Conservation (phyloP, 176 grass and related monocot genomes). For the Cenchrus fungigraminus region DNA sequence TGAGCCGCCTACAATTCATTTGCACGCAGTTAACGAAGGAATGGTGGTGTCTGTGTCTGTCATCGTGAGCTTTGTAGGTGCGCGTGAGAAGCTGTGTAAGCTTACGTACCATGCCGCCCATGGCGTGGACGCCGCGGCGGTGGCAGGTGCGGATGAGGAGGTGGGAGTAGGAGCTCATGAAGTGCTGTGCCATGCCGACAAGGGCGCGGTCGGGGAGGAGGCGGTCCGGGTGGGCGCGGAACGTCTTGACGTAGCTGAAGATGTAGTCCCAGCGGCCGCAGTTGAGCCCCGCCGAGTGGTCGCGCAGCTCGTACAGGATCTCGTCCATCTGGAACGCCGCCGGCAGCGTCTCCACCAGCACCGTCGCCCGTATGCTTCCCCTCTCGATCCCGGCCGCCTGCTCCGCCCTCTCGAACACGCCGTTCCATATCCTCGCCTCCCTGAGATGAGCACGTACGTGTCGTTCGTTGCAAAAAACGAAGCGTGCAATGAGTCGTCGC, state of each 20-base stretch:
- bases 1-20: slow-evolving; percentile 68
- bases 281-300: slow-evolving; percentile 91
- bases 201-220: slow-evolving; percentile 91
- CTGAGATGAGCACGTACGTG: slow-evolving; percentile 17
- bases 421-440: slow-evolving; percentile 92
- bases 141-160: slow-evolving; percentile 93
- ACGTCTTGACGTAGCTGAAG: slow-evolving; percentile 99
- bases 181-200: slow-evolving; percentile 95
- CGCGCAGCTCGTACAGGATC: slow-evolving; percentile 89
- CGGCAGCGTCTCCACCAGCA: slow-evolving; percentile 92
- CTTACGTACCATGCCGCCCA: slow-evolving; percentile 86
- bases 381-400: slow-evolving; percentile 43
- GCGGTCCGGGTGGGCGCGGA: slow-evolving; percentile 73
- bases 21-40: too few species aligned
- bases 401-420: slow-evolving; percentile 84
- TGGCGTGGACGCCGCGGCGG: slow-evolving; percentile 89
- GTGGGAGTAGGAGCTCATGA: slow-evolving; percentile 97
- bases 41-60: too few species aligned
- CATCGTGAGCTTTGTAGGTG: too few species aligned
- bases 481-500: background rate
- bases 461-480: background rate
- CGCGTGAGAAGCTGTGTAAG: background rate
- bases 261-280: slow-evolving; percentile 99
- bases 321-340: slow-evolving; percentile 97
- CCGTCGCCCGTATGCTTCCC: slow-evolving; percentile 87